Percentiles rank a stretch among this genome's conserved stretches.
These are phyloP conservation scores for Margaritispora aquatica DNA, from an alignment of 495 filamentous ascomycete genomes.

Conservation along the genomic window DNA sequence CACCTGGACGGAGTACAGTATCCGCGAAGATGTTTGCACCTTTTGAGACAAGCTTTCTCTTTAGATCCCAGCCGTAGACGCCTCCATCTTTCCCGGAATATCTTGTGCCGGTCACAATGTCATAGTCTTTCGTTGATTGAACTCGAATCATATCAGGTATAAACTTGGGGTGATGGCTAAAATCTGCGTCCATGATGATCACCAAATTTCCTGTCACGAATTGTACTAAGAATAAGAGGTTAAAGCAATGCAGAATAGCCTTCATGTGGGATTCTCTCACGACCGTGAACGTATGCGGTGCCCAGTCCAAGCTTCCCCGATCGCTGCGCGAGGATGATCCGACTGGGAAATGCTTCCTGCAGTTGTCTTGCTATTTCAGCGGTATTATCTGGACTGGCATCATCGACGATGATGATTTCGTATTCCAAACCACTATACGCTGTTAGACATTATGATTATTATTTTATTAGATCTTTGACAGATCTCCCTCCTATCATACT, in stretches of 20 bases:
- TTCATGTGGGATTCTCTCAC: background rate
- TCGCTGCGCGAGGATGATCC: slow-evolving; percentile 78
- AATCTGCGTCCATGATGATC: slow-evolving; percentile 99
- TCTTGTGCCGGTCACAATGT: slow-evolving; percentile 94
- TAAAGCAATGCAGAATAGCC: slow-evolving; percentile 2
- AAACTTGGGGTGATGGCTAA: slow-evolving; percentile 97
- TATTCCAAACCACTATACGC: slow-evolving; percentile 76
- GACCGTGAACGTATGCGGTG: slow-evolving; percentile 92
- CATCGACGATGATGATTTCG: slow-evolving; percentile 97
- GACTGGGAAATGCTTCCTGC: slow-evolving; percentile 69
- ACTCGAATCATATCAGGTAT: slow-evolving; percentile 79
- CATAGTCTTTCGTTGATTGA: slow-evolving; percentile 50
- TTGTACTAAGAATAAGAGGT: slow-evolving; percentile 26
- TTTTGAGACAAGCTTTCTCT: slow-evolving; percentile 86
- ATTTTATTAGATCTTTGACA: background rate
- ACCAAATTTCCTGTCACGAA: slow-evolving; percentile 87
- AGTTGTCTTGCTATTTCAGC: slow-evolving; percentile 86
- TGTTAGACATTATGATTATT: slow-evolving; percentile 8
- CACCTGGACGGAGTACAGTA: slow-evolving; percentile 88
- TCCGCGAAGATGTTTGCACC: slow-evolving; percentile 93
- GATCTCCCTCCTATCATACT: slow-evolving; percentile 44
- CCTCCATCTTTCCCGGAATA: slow-evolving; percentile 80
- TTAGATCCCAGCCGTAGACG: slow-evolving; percentile 96
- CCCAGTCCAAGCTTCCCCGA: slow-evolving; percentile 93
- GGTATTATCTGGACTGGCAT: slow-evolving; percentile 94